Evolutionary conservation across 208 protist genomes (phyloP).

Genomic region (Leishmania tarentolae): DNA sequence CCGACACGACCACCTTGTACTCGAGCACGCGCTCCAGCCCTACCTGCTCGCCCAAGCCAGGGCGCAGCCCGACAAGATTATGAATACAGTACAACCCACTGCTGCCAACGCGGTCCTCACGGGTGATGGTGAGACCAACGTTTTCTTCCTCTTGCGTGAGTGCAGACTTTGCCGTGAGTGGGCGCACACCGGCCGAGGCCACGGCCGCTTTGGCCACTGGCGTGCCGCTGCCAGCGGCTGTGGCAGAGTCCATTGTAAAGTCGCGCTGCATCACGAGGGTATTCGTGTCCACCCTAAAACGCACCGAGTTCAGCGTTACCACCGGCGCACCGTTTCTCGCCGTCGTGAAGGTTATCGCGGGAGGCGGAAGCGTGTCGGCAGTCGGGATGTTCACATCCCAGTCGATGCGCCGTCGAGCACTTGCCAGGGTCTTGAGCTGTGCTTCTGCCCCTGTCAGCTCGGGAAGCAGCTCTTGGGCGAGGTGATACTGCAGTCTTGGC

Average conservation of each 20-base stretch:
- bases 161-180: neutral
- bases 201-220: neutral
- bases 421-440: constrained; percentile 43
- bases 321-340: constrained; percentile 32
- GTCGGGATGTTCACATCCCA: constrained; percentile 64
- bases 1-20: constrained; percentile 47
- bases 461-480: constrained; percentile 45
- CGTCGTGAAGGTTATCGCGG: constrained; percentile 61
- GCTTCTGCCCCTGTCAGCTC: constrained; percentile 41
- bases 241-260: constrained; percentile 11
- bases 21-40: constrained; percentile 71
- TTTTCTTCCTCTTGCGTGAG: constrained; percentile 22
- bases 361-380: constrained; percentile 45
- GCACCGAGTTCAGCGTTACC: constrained; percentile 13
- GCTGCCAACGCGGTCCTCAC: constrained; percentile 35
- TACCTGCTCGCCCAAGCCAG: constrained; percentile 56
- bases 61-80: constrained; percentile 52
- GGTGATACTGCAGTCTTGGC: constrained; percentile 29
- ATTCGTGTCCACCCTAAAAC: constrained; percentile 36
- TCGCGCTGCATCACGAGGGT: constrained; percentile 33
- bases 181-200: neutral
- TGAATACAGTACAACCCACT: constrained; percentile 44
- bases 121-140: constrained; percentile 21
- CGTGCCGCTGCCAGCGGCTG: neutral
- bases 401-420: constrained; percentile 47